Base-by-base conservation (phyloP, 805 yeast genomes). In the Yarrowia osloensis region DNA sequence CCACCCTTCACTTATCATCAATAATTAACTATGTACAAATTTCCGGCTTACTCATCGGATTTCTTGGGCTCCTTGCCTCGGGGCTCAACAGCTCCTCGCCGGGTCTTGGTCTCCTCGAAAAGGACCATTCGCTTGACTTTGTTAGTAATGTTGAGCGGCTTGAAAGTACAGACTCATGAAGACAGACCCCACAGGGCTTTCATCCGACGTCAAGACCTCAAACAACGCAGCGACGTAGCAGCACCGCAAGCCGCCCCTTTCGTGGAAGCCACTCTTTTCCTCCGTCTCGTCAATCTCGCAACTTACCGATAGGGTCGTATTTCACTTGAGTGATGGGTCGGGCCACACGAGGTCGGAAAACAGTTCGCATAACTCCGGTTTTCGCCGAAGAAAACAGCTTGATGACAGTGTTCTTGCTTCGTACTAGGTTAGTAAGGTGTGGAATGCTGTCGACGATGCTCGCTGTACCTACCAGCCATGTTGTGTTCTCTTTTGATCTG, bases 371-470 rank as follows among this genome's bases (percentile, higher is more conserved):
- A 77, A 83, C 90, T 1, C 98, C 98, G 0, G 98, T 93, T 72
- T 88, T 85, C 19, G 98, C 98, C 1, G 95, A 84, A 1, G 98
- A 94, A 2, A 93, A 81, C 70, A 94, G 84, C 77, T 91, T 91
- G 68, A 94, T 88, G 74, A 93, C 87, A 4, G 96, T 89, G 71
- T 87, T 87, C 74, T 92, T 87, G 28, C 90, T 83, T 78, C 90
- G 62, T 37, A 54, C 62, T 54, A 47, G n/a, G 62, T 54, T 54
- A 54, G 62, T 37, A 11, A 17, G 11, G 13, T 15, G 21, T 17
- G 21, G 12, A 2, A 24, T 3, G 6, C 1, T 11, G 33, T 13
- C 17, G n/a, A 5, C n/a, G 26, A 21, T 11, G 26, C 15, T 4
- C 4, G n/a, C 12, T n/a, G 35, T 37, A 54, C 62, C 28, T 11